Evolutionary conservation across 495 filamentous ascomycete species (phyloP).

Genomic region (Tuber aestivum): DNA sequence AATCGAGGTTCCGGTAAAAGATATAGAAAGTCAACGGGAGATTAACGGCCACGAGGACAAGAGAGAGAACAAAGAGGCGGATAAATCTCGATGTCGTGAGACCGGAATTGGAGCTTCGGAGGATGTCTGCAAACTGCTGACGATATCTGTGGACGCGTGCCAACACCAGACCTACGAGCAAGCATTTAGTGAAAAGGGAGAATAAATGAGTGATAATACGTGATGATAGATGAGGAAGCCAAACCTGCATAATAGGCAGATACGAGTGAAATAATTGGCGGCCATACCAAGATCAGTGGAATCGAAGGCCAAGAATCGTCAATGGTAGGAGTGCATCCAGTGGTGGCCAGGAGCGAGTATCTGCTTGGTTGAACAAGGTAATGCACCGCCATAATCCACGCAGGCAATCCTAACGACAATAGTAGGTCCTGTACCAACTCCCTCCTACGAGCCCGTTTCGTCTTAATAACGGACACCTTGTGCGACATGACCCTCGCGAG

Average conservation of each 20-base stretch:
- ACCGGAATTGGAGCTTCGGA: conserved; percentile 54
- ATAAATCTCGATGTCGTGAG: conserved; percentile 63
- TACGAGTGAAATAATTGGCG: conserved; percentile 57
- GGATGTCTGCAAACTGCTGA: conserved; percentile 53
- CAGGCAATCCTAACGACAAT: conserved; percentile 63
- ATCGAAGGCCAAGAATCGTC: conserved; percentile 67
- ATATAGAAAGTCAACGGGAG: conserved; percentile 60
- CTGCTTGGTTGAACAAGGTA: conserved; percentile 63
- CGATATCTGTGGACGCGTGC: conserved; percentile 64
- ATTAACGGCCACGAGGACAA: conserved; percentile 59
- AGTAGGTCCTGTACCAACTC: conserved; percentile 56
- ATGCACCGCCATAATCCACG: conserved; percentile 60
- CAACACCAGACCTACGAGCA: conserved; percentile 56
- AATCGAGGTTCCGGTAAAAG: conserved; percentile 53
- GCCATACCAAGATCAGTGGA: conserved; percentile 61
- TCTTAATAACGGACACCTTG: conserved; percentile 52
- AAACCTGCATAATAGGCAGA: conserved; percentile 68
- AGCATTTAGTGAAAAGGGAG: conserved; percentile 6
- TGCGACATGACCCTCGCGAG: conserved; percentile 67
- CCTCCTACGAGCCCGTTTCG: conserved; percentile 50
- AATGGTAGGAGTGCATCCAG: conserved; percentile 62
- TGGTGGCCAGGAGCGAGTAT: conserved; percentile 66
- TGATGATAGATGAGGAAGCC: conserved; percentile 36
- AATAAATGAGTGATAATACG: conserved; percentile 12
- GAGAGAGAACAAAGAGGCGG: conserved; percentile 71